Base-by-base conservation (phyloP, 2,329 filamentous ascomycete species). In the Diaporthe sp. region DNA sequence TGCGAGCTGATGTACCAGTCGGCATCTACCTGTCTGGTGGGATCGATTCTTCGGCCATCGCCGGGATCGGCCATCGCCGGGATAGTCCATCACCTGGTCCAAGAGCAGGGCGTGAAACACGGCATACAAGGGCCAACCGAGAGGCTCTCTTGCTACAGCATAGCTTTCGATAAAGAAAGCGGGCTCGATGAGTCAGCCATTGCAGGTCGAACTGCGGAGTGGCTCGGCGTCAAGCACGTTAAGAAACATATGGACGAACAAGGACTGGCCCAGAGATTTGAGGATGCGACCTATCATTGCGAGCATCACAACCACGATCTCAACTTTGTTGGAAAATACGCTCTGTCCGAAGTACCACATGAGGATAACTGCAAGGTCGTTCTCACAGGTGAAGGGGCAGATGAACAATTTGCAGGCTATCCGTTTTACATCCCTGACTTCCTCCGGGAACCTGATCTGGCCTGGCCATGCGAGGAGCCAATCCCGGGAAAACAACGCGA, bases 1-100 rank as follows among this genome's bases (percentile, higher is more conserved):
- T 91, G 13, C 84, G 86, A 22, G 89, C 89, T 1, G 90, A 92
- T 78, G 90, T 91, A 0, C 88, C 88, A 0, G 83, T 91, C 4
- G 90, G 88, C 2, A 82, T 92, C 69, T 91, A 89, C 73, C 81
- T 91, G 0, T 88, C 85, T 30, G 89, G 90, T 6, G 90, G 90
- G 1, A 85, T 92, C 65, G 89, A 91, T 78, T 90, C 88, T 0
- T 91, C 89, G 0, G 83, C 85, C 2, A 80, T 91, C 30, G 89
- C 89, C 10, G 89, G 90, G 4, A 90, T 92, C 77, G 85, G 87
- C 3, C 86, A 85, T 1, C 83, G 89, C 89, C 10, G 89, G 90
- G 4, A 90, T 92, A 77, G 85, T 87, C 3, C 86, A 85, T 1
- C 83, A 90, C 74, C 82, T 91, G 2, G 83, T 86, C n/a, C 82